Percentiles rank a stretch among this genome's conserved stretches.
These are phyloP conservation scores for Phaeosphaeria sp. DNA, from an alignment of 2,329 filamentous ascomycete species.

Conservation along the genomic window DNA sequence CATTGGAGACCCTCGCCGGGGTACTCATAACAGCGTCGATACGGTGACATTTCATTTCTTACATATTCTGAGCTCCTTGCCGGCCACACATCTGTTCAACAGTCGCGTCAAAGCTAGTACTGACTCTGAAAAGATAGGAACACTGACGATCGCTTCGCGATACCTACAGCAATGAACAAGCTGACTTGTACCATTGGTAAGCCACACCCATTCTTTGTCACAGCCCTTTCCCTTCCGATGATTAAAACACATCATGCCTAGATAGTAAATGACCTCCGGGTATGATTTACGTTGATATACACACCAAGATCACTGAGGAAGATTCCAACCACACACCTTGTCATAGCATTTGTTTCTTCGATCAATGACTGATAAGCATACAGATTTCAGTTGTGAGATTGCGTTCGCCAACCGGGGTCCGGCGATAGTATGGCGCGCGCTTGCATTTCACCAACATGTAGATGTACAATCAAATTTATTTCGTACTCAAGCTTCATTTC, in stretches of 20 bases:
- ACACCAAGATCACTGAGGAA: conserved; percentile 74
- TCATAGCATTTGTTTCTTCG: conserved; percentile 10
- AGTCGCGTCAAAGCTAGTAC: conserved; percentile 5
- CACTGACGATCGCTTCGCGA: neutral
- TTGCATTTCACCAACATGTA: neutral
- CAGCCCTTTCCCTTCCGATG: conserved; percentile 59
- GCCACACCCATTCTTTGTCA: conserved; percentile 4
- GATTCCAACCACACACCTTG: conserved; percentile 16
- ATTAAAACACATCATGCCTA: conserved; percentile 68
- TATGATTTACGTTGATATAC: conserved; percentile 62
- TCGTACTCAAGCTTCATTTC: neutral
- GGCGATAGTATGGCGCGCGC: neutral
- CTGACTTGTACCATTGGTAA: conserved; percentile 12
- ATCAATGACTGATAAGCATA: conserved; percentile 29
- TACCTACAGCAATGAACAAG: too few relatives aligned
- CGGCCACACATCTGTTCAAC: neutral
- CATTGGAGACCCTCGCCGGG: conserved; percentile 90
- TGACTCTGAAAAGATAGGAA: conserved; percentile 12
- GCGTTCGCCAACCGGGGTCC: neutral
- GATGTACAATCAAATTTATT: neutral
- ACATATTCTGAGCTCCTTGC: conserved; percentile 86
- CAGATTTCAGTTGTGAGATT: too few relatives aligned
- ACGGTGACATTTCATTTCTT: conserved; percentile 93
- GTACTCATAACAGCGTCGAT: conserved; percentile 78
- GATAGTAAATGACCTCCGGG: conserved; percentile 71